Evolutionary conservation across 1,139 yeast species (phyloP).

Genomic region (Nakaseomyces glabratus): DNA sequence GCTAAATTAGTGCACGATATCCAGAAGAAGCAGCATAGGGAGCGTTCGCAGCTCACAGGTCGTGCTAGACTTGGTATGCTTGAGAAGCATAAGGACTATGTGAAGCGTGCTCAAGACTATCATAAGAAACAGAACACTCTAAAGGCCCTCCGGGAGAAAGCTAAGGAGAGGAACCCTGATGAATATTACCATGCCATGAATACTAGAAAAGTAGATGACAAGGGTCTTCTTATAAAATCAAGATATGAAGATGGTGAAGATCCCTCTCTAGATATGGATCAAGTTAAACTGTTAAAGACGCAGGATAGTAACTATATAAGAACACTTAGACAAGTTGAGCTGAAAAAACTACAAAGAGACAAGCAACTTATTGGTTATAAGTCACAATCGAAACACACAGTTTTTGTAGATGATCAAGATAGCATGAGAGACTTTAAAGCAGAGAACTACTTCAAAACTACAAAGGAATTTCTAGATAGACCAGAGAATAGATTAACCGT

Average conservation of each 20-base stretch:
- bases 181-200: constrained; percentile 95
- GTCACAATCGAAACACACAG: constrained; percentile 67
- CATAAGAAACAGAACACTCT: constrained; percentile 84
- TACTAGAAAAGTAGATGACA: constrained; percentile 50
- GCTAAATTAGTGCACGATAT: constrained; percentile 77
- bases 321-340: constrained; percentile 63
- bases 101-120: constrained; percentile 76
- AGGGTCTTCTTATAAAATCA: constrained; percentile 58
- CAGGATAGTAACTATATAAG: constrained; percentile 84
- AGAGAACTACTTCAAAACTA: constrained; percentile 61
- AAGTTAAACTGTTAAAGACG: constrained; percentile 72
- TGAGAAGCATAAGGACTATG: constrained; percentile 93
- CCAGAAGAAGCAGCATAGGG: constrained; percentile 92
- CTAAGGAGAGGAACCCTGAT: constrained; percentile 76
- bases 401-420: constrained; percentile 62
- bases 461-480: constrained; percentile 48
- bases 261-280: constrained; percentile 50
- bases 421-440: constrained; percentile 54
- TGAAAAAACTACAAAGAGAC: constrained; percentile 53
- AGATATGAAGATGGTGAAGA: constrained; percentile 46
- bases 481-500: constrained; percentile 65
- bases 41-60: constrained; percentile 74
- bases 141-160: constrained; percentile 65
- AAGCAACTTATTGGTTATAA: constrained; percentile 46
- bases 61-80: constrained; percentile 72